Evolutionary conservation across 1,284 basidiomycete species (phyloP), one percentile per base, ranked within the genome.

Genomic region (Cryptococcus jaspeensis): DNA sequence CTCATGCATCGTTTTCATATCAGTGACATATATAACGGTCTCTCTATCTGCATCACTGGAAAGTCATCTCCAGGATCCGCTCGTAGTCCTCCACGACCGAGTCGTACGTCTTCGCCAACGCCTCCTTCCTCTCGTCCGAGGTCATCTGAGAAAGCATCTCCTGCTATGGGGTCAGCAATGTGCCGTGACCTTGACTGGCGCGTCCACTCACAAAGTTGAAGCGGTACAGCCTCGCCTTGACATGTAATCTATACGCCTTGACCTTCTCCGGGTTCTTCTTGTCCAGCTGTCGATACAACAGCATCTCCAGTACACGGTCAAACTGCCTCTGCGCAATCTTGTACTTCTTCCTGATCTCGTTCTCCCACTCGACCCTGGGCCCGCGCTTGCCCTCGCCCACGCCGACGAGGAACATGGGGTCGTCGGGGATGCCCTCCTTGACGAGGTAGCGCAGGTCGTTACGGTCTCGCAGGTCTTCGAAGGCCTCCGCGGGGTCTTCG

Each of bases 291-390:
- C 86, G 78, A 60, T 95, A 81, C 52, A 90, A 84, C 22, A 96
- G 81, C 91, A 98, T 97, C 78, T 99, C 95, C 40, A 92, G 79
- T 36, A 98, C 81, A 35, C 95, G 85, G 47, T 89, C 83, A 78
- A 96, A 99, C 81, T 99, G 95, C 50, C 95, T 85, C 87, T 95
- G 75, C 1, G 94, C 95, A 48, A 99, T 87, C 79, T 99, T 99
- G 56, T 92, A 79, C 62, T 92, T 84, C 59, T 80, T 83, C 59
- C 92, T 84, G 83, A 89, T 87, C 60, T 80, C 82, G 72, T 91
- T 89, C 25, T 84, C 82, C 94, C 94, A 97, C 44, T 78, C 53
- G 0, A 58, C 62, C 22, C 74, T 60, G 32, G 55, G 52, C 1
- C 60, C 66, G 28, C 69, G 53, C n/a, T 58, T 55, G n/a, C 60